These are phyloP conservation scores for Septoria petroselini DNA, from an alignment of 2,329 filamentous ascomycete species.

Conservation along the genomic window DNA sequence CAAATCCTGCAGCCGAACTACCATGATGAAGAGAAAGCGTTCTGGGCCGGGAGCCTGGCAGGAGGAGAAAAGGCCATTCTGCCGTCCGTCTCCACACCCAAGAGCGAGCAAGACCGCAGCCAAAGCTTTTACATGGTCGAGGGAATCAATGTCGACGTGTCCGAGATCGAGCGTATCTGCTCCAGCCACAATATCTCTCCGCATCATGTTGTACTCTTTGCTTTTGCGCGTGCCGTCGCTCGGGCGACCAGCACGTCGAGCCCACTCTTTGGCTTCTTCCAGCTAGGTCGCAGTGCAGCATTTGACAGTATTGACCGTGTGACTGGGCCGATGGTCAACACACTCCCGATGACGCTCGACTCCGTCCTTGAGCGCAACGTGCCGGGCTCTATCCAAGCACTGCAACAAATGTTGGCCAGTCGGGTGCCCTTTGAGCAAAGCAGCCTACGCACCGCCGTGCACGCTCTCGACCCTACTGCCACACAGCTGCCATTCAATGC, in stretches of 20 bases:
- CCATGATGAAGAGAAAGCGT: conserved; percentile 5
- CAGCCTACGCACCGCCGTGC: conserved; percentile 9
- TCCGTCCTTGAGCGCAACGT: neutral
- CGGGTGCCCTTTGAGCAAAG: conserved; percentile 16
- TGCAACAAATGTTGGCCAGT: conserved; percentile 14
- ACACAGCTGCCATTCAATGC: conserved; percentile 19
- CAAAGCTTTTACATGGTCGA: conserved; percentile 16
- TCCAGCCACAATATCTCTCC: conserved; percentile 12
- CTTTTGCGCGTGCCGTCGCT: conserved; percentile 17
- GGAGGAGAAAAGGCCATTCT: conserved; percentile 15
- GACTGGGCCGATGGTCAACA: conserved; percentile 15
- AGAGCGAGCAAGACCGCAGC: conserved; percentile 9
- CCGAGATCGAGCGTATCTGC: conserved; percentile 5
- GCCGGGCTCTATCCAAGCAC: neutral
- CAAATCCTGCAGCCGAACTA: conserved; percentile 9
- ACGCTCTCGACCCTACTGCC: conserved; percentile 2
- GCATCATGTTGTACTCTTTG: conserved; percentile 18
- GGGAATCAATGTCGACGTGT: neutral
- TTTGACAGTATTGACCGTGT: conserved; percentile 18
- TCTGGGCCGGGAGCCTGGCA: conserved; percentile 13
- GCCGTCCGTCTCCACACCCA: neutral
- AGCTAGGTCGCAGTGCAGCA: conserved; percentile 14
- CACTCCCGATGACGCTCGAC: conserved; percentile 7
- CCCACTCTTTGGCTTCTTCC: conserved; percentile 22
- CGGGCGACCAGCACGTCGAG: conserved; percentile 5